Conservation (phyloP, 345 rosid genomes). For the Sisymbrium irio region DNA sequence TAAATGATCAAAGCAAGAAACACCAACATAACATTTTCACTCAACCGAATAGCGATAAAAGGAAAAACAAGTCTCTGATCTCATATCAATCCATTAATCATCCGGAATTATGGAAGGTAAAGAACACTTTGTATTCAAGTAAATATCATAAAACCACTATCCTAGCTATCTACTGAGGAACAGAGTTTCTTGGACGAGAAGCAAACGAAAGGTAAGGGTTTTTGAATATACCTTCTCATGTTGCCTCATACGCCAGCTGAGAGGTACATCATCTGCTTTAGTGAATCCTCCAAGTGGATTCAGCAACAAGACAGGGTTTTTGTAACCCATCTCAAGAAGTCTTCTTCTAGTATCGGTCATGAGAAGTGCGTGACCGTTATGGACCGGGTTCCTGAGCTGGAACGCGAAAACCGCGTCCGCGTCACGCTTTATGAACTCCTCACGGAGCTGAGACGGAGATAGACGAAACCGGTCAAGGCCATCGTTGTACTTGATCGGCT, state of each 20-base stretch:
- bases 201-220: not conserved
- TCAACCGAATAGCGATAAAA: not conserved
- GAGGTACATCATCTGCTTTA: slow-evolving; percentile 96
- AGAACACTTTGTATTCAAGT: not conserved
- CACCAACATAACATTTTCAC: not conserved
- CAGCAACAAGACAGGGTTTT: slow-evolving; percentile 86
- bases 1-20: slow-evolving; percentile 25
- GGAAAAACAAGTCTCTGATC: not conserved
- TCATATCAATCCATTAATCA: not conserved
- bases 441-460: slow-evolving; percentile 81
- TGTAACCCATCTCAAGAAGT: slow-evolving; percentile 91
- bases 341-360: slow-evolving; percentile 91
- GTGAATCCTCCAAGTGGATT: slow-evolving; percentile 96
- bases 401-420: slow-evolving; percentile 98
- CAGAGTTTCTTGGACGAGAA: slow-evolving; percentile 17
- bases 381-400: slow-evolving; percentile 95
- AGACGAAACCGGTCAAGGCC: slow-evolving; percentile 82
- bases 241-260: slow-evolving; percentile 94
- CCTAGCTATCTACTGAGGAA: not conserved
- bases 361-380: slow-evolving; percentile 88
- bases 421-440: slow-evolving; percentile 72
- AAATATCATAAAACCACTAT: not conserved
- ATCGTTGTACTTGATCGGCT: slow-evolving; percentile 78
- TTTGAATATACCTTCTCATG: slow-evolving; percentile 68
- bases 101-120: not conserved